phyloP scores from a whole-genome alignment of 345 rosid species.

The Noccaea caerulescens region DNA sequence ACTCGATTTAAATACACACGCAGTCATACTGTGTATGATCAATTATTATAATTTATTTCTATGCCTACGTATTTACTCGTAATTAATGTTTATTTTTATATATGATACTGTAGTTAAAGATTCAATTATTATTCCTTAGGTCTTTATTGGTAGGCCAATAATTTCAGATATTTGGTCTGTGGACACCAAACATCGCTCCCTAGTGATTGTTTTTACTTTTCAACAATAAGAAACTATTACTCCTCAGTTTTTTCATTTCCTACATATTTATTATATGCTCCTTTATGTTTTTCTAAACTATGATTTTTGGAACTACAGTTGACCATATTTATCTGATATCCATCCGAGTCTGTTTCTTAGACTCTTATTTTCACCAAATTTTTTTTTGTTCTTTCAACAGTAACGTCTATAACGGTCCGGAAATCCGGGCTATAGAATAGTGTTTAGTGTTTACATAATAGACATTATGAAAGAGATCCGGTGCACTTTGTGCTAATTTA shows the following conservation, averaged over 20 bases:
- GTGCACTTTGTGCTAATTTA: no score
- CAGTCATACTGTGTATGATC: conserved; percentile 26
- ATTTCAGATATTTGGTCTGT: conserved; percentile 42
- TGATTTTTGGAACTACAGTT: neutral
- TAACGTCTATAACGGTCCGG: no score
- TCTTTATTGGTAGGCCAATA: conserved; percentile 43
- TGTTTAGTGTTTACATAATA: no score
- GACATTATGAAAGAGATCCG: no score
- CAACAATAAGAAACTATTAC: neutral
- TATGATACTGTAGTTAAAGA: conserved; percentile 9
- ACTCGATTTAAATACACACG: conserved; percentile 35
- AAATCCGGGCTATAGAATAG: no score
- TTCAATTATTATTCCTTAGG: conserved; percentile 35
- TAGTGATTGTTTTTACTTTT: neutral
- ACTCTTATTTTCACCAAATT: neutral
- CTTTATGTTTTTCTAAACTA: neutral
- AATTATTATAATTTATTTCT: conserved; percentile 6
- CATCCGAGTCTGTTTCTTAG: neutral
- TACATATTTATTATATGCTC: neutral
- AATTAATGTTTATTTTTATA: conserved; percentile 17
- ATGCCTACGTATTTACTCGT: conserved; percentile 31
- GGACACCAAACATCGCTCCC: conserved; percentile 30
- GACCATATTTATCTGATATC: neutral
- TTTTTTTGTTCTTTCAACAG: no score
- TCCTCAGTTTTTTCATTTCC: neutral